Base-by-base conservation (phyloP, 2,329 filamentous ascomycete genomes). In the Aspergillus terreus region DNA sequence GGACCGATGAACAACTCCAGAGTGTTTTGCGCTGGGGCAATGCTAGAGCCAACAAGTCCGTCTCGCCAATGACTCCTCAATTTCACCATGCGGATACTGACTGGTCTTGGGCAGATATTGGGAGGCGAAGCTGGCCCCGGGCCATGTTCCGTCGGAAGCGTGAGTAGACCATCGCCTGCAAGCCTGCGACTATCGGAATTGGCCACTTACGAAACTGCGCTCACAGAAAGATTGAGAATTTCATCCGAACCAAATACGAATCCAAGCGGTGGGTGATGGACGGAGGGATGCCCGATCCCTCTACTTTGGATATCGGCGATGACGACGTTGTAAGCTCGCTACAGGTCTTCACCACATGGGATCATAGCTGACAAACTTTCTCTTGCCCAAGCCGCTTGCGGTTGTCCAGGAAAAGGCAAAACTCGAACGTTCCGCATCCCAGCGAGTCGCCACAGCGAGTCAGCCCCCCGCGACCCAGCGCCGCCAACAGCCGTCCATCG, bases 231-330 rank as follows among this genome's bases (percentile, higher is more conserved):
- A 97, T 99, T 63, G 94, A 99, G 81, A 99, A 97, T 78, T 99
- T 99, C 68, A 97, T 99, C 64, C 86, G 94, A 60, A 99, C 95
- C 51, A 99, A 99, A 74, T 99, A 99, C 73, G 94, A 99, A 71
- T 88, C 94, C 49, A 97, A 96, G 82, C 82, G 95, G 76, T 99
- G 94, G 94, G 88, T 91, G n/a, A 97, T 97, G 92, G 94, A 99
- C 55, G 94, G 94, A 1, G 85, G 85, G 4, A 92, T 95, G 68
- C 95, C 95, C 4, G 91, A 97, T 68, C 94, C 95, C n/a, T 81
- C 89, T 3, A 89, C 88, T 1, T 75, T 99, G 47, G 90, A 95
- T 68, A 88, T 90, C 14, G 91, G 85, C 49, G 92, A 96, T 64
- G 91, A 96, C 61, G 91, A 97, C 70, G 76, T 85, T 66, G 80